Conservation (phyloP, 1,284 basidiomycete species). For the Erythrobasidium hasegawianum region DNA sequence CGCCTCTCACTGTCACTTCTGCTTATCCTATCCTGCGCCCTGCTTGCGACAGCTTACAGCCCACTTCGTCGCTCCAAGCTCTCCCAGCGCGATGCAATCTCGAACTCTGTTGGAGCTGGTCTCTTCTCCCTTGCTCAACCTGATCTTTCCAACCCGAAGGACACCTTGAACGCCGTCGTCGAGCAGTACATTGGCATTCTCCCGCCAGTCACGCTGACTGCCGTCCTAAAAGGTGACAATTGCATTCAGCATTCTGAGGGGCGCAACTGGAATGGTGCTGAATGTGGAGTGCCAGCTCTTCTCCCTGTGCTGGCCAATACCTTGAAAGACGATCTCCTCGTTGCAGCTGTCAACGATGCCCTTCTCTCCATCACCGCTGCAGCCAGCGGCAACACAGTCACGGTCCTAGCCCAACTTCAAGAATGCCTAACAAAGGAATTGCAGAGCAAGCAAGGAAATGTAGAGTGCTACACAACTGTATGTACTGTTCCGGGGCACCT, state of each 20-base stretch:
- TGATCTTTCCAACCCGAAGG: not conserved
- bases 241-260: too few species aligned
- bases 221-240: slow-evolving; percentile 23
- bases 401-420: slow-evolving; percentile 17
- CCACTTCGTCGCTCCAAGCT: not conserved
- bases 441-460: not conserved
- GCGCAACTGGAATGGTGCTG: too few species aligned
- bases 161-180: slow-evolving; percentile 29
- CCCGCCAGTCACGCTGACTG: slow-evolving; percentile 28
- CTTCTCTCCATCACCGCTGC: slow-evolving; percentile 27
- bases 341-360: slow-evolving; percentile 27
- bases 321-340: slow-evolving; percentile 28
- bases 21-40: not conserved
- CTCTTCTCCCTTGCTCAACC: not conserved
- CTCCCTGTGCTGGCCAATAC: slow-evolving; percentile 1
- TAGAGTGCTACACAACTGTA: not conserved
- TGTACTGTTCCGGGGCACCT: not conserved
- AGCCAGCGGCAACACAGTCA: slow-evolving; percentile 33
- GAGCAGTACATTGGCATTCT: slow-evolving; percentile 37
- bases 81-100: not conserved
- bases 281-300: slow-evolving; percentile 11
- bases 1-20: not conserved
- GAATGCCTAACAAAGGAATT: slow-evolving; percentile 13
- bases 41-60: not conserved
- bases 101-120: not conserved